Percentiles rank a stretch among this genome's conserved stretches.
phyloP scores from a whole-genome alignment of 805 yeast species.

The Soucietia sequanensis region DNA sequence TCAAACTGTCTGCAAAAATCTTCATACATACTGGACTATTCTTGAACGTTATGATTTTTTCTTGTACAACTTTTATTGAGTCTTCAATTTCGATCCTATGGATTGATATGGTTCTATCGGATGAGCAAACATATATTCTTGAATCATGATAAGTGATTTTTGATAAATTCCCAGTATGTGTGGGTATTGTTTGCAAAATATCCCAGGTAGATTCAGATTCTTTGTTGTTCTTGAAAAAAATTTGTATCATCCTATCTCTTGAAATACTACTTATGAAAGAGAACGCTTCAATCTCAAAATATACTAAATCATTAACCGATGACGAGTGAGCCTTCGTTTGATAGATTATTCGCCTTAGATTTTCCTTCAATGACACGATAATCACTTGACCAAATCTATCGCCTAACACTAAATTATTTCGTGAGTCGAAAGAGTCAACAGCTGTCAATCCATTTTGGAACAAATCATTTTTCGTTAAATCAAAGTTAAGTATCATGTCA shows the following conservation, averaged over 20 bases:
- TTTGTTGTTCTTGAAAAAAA: conserved; percentile 30
- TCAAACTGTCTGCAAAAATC: conserved; percentile 36
- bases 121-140: conserved; percentile 51
- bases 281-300: conserved; percentile 24
- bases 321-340: conserved; percentile 51
- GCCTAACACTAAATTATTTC: conserved; percentile 37
- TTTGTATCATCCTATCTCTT: conserved; percentile 63
- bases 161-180: conserved; percentile 54
- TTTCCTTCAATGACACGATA: conserved; percentile 21
- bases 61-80: conserved; percentile 24
- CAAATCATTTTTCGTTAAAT: conserved; percentile 28
- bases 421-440: conserved; percentile 28
- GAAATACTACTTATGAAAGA: conserved; percentile 48
- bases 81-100: conserved; percentile 38
- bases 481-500: conserved; percentile 8
- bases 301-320: conserved; percentile 44
- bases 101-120: conserved; percentile 59
- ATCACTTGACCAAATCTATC: conserved; percentile 48
- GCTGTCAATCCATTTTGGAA: conserved; percentile 42
- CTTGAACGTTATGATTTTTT: conserved; percentile 50
- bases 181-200: conserved; percentile 56
- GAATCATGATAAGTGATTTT: conserved; percentile 30
- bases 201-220: conserved; percentile 38
- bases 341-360: conserved; percentile 14
- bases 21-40: conserved; percentile 48